phyloP scores from a whole-genome alignment of 1,284 basidiomycete species.

The Cutaneotrichosporon dermatis region DNA sequence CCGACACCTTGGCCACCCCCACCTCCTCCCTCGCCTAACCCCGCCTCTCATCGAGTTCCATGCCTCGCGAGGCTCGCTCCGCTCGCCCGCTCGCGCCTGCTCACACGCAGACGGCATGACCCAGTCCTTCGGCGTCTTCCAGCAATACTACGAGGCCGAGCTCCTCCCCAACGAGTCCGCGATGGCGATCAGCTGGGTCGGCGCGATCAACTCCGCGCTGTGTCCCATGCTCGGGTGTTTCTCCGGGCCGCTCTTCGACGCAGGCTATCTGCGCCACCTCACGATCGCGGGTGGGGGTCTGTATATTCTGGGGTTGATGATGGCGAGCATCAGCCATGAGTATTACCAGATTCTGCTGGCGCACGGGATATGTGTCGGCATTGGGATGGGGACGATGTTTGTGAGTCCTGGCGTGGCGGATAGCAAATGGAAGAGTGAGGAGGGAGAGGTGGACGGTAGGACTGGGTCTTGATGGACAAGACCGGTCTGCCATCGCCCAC shows the following conservation, averaged over 20 bases:
- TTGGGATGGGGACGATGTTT: conserved; percentile 52
- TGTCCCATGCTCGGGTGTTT: conserved; percentile 51
- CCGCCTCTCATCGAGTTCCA: too few relatives aligned
- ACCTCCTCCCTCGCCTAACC: too few relatives aligned
- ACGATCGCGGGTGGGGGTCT: conserved; percentile 52
- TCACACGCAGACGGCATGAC: conserved; percentile 33
- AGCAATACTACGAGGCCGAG: conserved; percentile 28
- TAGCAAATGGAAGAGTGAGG: too few relatives aligned
- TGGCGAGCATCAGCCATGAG: conserved; percentile 56
- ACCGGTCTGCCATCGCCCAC: too few relatives aligned
- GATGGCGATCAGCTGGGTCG: conserved; percentile 60
- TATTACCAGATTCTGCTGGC: conserved; percentile 55
- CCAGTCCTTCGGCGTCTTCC: conserved; percentile 38
- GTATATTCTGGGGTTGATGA: conserved; percentile 56
- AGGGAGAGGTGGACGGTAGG: too few relatives aligned
- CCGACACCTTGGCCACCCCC: too few relatives aligned
- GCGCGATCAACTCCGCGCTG: conserved; percentile 60
- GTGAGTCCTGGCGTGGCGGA: not conserved
- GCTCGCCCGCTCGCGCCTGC: too few relatives aligned
- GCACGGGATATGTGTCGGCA: conserved; percentile 28
- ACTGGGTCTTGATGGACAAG: too few relatives aligned
- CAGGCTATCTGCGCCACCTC: conserved; percentile 57
- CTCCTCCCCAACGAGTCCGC: conserved; percentile 15
- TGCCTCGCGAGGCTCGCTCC: too few relatives aligned
- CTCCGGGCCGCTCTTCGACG: conserved; percentile 60